These are phyloP conservation scores for Favolaschia claudopus DNA, from an alignment of 768 basidiomycete genomes.

Conservation along the genomic window DNA sequence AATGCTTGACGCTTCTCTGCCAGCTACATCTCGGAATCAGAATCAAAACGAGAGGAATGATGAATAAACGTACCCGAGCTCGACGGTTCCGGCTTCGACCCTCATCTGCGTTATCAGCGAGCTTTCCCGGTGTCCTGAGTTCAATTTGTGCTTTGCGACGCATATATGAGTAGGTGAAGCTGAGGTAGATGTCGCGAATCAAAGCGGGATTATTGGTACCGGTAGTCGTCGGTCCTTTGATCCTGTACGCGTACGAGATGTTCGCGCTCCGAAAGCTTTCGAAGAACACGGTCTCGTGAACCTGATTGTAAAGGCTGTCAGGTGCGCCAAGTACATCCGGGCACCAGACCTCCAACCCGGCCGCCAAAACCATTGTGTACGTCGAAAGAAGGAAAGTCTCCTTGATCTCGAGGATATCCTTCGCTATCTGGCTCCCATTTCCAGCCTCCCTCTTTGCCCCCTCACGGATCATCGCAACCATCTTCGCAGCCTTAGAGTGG, in stretches of 20 bases:
- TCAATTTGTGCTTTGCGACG: neutral
- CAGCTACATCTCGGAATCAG: neutral
- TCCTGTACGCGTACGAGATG: neutral
- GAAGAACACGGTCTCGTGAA: neutral
- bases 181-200: neutral
- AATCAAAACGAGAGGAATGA: neutral
- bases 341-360: neutral
- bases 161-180: neutral
- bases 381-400: neutral
- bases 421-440: too few relatives aligned
- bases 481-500: too few relatives aligned
- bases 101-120: neutral
- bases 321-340: neutral
- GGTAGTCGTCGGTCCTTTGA: neutral
- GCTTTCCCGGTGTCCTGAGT: neutral
- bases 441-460: too few relatives aligned
- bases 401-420: neutral
- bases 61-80: neutral
- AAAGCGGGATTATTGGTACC: neutral
- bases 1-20: neutral
- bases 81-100: neutral
- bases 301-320: conserved; percentile 1
- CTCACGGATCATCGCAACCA: too few relatives aligned
- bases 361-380: neutral
- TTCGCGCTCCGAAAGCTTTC: neutral